Evolutionary conservation across 176 grass and related monocot species (phyloP).

Genomic region (Leersia perrieri): DNA sequence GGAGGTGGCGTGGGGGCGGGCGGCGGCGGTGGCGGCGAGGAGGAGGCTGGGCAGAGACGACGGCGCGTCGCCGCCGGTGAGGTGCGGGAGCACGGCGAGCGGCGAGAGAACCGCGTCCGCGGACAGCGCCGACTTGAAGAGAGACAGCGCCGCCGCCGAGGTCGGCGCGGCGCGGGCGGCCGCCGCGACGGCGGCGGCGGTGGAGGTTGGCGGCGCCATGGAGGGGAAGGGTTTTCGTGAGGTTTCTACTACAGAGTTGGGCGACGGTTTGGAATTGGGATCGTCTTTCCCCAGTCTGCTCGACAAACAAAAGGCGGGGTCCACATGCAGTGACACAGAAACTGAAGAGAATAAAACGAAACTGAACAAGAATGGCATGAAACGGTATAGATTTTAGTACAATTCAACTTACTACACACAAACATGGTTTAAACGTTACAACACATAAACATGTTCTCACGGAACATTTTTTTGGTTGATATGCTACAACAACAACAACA

Average conservation of each 20-base stretch:
- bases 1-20: slow-evolving; percentile 17
- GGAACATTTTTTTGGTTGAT: background rate
- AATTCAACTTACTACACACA: too few relatives aligned
- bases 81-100: slow-evolving; percentile 29
- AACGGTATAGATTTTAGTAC: background rate
- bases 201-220: slow-evolving; percentile 23
- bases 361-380: background rate
- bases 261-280: too few relatives aligned
- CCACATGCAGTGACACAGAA: background rate
- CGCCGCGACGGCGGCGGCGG: slow-evolving; percentile 12
- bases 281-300: background rate
- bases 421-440: background rate
- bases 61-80: background rate
- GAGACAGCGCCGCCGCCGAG: background rate
- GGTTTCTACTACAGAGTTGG: background rate
- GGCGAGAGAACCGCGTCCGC: slow-evolving; percentile 12
- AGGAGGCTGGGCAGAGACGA: slow-evolving; percentile 16
- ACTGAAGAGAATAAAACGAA: background rate
- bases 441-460: background rate
- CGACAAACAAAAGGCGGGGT: background rate
- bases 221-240: slow-evolving; percentile 6
- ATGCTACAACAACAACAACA: background rate
- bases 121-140: slow-evolving; percentile 3
- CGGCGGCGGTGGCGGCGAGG: slow-evolving; percentile 21
- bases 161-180: slow-evolving; percentile 15